Percentiles rank a stretch among this genome's conserved stretches.
phyloP scores from a whole-genome alignment of 805 yeast species.

The Ogataea allantospora region DNA sequence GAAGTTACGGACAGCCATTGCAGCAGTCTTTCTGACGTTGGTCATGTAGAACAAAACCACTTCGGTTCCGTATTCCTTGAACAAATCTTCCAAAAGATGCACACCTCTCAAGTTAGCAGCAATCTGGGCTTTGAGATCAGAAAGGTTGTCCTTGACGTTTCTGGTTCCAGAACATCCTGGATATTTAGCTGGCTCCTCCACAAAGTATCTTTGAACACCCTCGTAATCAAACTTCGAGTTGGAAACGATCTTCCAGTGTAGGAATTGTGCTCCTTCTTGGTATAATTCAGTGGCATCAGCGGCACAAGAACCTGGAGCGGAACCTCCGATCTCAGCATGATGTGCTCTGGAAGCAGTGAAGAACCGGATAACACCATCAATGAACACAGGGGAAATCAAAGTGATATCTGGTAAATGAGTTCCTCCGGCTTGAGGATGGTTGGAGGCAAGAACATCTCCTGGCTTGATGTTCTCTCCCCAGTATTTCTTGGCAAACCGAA shows the following conservation, averaged over 20 bases:
- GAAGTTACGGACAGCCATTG: conserved; percentile 40
- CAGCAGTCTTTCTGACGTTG: conserved; percentile 45
- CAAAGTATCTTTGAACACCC: conserved; percentile 45
- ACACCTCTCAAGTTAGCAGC: conserved; percentile 53
- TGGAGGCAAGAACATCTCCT: conserved; percentile 12
- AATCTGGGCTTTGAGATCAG: conserved; percentile 48
- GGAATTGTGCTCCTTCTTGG: conserved; percentile 52
- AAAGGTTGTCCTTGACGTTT: conserved; percentile 49
- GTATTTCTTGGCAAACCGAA: conserved; percentile 11
- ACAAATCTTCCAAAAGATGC: conserved; percentile 40
- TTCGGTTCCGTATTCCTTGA: conserved; percentile 42
- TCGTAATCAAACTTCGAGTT: conserved; percentile 51
- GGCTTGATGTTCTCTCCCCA: conserved; percentile 11
- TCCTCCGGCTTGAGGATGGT: conserved; percentile 13
- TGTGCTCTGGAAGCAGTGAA: conserved; percentile 14
- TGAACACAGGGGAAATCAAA: conserved; percentile 11
- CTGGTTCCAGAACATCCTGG: conserved; percentile 58
- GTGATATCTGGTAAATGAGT: conserved; percentile 13
- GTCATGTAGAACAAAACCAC: conserved; percentile 48
- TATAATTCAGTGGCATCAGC: conserved; percentile 13
- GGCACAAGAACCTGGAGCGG: conserved; percentile 15
- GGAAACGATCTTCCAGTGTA: conserved; percentile 47
- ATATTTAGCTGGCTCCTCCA: conserved; percentile 47
- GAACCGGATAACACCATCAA: conserved; percentile 11
- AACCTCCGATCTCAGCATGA: conserved; percentile 13